phyloP scores from a whole-genome alignment of 2,329 filamentous ascomycete genomes.

The Cladophialophora yegresii region DNA sequence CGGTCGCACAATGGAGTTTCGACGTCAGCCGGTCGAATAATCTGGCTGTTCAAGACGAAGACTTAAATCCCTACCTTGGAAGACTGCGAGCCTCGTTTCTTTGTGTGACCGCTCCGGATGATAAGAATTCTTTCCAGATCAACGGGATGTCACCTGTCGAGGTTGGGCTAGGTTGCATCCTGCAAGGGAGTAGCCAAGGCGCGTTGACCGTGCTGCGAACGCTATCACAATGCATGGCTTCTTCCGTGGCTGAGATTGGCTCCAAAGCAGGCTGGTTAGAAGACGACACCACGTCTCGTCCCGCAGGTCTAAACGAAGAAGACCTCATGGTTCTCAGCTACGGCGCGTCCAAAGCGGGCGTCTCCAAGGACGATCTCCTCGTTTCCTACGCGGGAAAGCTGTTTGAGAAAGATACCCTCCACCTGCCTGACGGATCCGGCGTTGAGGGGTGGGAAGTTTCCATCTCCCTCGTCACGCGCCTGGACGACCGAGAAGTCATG shows the following conservation, averaged over 20 bases:
- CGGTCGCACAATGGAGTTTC: slow-evolving; percentile 47
- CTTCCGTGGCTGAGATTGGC: slow-evolving; percentile 79
- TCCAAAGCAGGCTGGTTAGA: slow-evolving; percentile 82
- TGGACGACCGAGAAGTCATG: slow-evolving; percentile 71
- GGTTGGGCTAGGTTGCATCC: slow-evolving; percentile 75
- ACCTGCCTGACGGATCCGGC: slow-evolving; percentile 41
- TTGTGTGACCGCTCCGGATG: slow-evolving; percentile 63
- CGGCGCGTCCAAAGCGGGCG: slow-evolving; percentile 61
- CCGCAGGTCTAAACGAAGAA: slow-evolving; percentile 72
- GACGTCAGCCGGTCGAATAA: slow-evolving; percentile 49
- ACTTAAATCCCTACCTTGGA: slow-evolving; percentile 68
- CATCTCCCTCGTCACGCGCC: slow-evolving; percentile 75
- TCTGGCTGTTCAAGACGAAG: slow-evolving; percentile 33
- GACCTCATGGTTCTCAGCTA: slow-evolving; percentile 81
- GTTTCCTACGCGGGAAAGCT: slow-evolving; percentile 72
- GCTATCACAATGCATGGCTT: slow-evolving; percentile 79
- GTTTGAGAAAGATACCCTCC: slow-evolving; percentile 42
- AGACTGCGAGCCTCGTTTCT: slow-evolving; percentile 72
- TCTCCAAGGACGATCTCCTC: slow-evolving; percentile 78
- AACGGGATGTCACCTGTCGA: slow-evolving; percentile 76
- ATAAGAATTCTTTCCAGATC: slow-evolving; percentile 65
- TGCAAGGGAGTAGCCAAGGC: slow-evolving; percentile 79
- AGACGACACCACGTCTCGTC: slow-evolving; percentile 32
- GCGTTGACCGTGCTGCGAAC: slow-evolving; percentile 71
- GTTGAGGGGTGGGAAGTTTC: slow-evolving; percentile 87